phyloP scores from a whole-genome alignment of 331 rosid species.

The Prunus yedoensis region DNA sequence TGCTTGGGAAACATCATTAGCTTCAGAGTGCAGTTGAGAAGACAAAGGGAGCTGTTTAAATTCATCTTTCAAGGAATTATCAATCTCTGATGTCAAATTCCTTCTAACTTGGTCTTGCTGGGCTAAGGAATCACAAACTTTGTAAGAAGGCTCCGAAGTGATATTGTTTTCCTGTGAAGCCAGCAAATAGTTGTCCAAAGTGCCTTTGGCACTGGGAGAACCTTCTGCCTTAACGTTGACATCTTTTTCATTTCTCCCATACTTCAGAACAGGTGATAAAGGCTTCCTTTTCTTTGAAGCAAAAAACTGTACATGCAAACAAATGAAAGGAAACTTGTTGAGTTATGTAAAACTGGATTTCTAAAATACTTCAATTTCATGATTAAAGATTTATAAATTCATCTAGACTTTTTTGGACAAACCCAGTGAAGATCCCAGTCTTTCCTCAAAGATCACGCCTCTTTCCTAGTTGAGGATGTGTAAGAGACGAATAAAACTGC shows the following conservation, averaged over 20 bases:
- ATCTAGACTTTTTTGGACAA: neutral
- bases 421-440: neutral
- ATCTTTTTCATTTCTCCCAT: slow-evolving; percentile 51
- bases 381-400: neutral
- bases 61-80: slow-evolving; percentile 39
- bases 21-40: slow-evolving; percentile 21
- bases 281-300: slow-evolving; percentile 79
- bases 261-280: slow-evolving; percentile 53
- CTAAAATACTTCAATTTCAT: neutral
- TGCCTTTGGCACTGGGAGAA: slow-evolving; percentile 70
- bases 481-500: neutral
- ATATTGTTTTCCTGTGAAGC: slow-evolving; percentile 45
- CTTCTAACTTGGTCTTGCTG: slow-evolving; percentile 47
- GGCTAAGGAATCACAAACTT: slow-evolving; percentile 21
- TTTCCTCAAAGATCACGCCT: neutral
- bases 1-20: slow-evolving; percentile 24
- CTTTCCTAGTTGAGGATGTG: neutral
- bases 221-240: slow-evolving; percentile 43
- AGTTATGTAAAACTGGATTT: neutral
- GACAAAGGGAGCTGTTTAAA: slow-evolving; percentile 21
- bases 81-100: slow-evolving; percentile 52
- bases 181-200: slow-evolving; percentile 62
- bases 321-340: neutral
- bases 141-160: slow-evolving; percentile 15
- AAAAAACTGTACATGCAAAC: slow-evolving; percentile 56